Percentiles rank a stretch among this genome's conserved stretches.
These are phyloP conservation scores for Pulveroboletus sp. DNA, from an alignment of 768 basidiomycete genomes.

Conservation along the genomic window DNA sequence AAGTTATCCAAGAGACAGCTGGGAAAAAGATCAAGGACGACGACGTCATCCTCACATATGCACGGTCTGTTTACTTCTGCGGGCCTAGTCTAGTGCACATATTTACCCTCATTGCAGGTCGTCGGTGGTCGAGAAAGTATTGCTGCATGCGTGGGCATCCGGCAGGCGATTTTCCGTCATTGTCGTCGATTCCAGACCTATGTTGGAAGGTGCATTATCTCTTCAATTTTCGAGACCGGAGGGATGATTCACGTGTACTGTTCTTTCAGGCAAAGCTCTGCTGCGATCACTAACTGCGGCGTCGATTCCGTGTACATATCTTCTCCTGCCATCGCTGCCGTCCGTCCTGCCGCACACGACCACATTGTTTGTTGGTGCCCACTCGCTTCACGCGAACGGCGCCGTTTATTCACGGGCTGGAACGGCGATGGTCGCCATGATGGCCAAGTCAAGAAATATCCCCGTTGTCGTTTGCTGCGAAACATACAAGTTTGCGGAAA, in stretches of 20 bases:
- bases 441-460: slow-evolving; percentile 82
- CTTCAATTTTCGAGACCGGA: not conserved
- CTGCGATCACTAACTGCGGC: slow-evolving; percentile 64
- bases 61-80: slow-evolving; percentile 51
- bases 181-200: slow-evolving; percentile 90
- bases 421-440: slow-evolving; percentile 94
- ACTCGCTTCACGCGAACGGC: slow-evolving; percentile 92
- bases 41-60: slow-evolving; percentile 90
- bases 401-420: slow-evolving; percentile 92
- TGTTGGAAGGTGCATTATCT: slow-evolving; percentile 71
- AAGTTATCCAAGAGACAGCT: slow-evolving; percentile 87
- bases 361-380: slow-evolving; percentile 86
- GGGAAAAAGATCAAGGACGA: slow-evolving; percentile 92
- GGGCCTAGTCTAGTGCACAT: not conserved
- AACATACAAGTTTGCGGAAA: slow-evolving; percentile 97
- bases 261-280: slow-evolving; percentile 65
- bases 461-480: slow-evolving; percentile 97
- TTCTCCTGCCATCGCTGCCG: slow-evolving; percentile 81
- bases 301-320: slow-evolving; percentile 82
- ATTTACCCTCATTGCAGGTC: slow-evolving; percentile 50
- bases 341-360: slow-evolving; percentile 78
- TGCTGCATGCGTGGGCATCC: slow-evolving; percentile 70
- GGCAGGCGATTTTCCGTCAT: slow-evolving; percentile 85
- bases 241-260: not conserved
- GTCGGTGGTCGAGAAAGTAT: slow-evolving; percentile 87